Evolutionary conservation across 345 rosid genomes (phyloP).

Genomic region (Gossypium turneri): DNA sequence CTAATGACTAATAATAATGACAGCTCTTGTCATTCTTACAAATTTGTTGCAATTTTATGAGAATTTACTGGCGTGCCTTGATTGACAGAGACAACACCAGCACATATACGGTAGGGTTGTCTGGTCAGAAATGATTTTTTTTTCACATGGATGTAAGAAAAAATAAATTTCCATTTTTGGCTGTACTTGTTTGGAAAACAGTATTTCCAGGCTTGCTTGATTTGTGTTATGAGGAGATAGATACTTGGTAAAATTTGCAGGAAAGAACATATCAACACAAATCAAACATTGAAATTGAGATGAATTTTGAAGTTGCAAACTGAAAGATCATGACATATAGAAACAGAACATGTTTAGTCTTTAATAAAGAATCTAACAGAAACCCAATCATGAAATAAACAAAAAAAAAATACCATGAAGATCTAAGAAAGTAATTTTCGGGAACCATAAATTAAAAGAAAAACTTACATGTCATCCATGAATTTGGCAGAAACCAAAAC

Average conservation of each 20-base stretch:
- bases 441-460: not conserved
- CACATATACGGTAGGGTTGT: conserved; percentile 23
- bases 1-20: conserved; percentile 1
- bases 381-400: too few relatives aligned
- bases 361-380: too few relatives aligned
- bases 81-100: conserved; percentile 22
- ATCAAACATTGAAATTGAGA: conserved; percentile 3
- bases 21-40: conserved; percentile 14
- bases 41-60: not conserved
- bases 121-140: conserved; percentile 1
- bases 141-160: conserved; percentile 19
- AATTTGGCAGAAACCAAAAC: conserved; percentile 75
- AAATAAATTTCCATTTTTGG: not conserved
- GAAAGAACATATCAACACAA: not conserved
- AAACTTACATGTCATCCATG: conserved; percentile 78
- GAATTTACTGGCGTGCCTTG: conserved; percentile 21
- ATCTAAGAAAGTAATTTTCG: not conserved
- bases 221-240: not conserved
- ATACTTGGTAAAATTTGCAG: not conserved
- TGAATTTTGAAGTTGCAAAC: not conserved
- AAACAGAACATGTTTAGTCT: too few relatives aligned
- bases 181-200: not conserved
- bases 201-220: not conserved
- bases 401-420: not conserved
- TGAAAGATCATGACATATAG: not conserved